Conservation (phyloP, 352 stramenopile genomes). For the Phytophthora niederhauseri region DNA sequence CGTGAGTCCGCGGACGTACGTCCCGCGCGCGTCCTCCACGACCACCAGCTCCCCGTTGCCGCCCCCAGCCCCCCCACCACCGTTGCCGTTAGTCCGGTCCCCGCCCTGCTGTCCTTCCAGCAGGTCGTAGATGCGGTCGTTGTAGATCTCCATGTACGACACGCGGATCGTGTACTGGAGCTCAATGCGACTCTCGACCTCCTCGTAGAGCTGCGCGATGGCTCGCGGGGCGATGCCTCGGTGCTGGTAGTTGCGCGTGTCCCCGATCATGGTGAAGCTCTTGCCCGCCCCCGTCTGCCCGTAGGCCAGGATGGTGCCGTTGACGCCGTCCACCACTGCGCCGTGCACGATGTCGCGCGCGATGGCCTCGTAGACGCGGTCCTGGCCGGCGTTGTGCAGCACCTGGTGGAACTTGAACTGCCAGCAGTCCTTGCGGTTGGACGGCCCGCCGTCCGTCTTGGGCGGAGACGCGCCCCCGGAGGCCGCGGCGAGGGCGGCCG, state of each 20-base stretch:
- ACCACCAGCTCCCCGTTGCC: slow-evolving; percentile 74
- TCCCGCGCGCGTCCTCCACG: slow-evolving; percentile 81
- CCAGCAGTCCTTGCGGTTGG: slow-evolving; percentile 84
- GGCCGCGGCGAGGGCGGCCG: slow-evolving; percentile 14
- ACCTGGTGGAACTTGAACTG: slow-evolving; percentile 94
- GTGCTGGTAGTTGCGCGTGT: slow-evolving; percentile 92
- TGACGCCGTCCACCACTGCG: slow-evolving; percentile 88
- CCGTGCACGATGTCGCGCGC: slow-evolving; percentile 90
- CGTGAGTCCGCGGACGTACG: slow-evolving; percentile 89
- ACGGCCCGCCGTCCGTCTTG: slow-evolving; percentile 42
- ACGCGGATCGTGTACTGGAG: slow-evolving; percentile 86
- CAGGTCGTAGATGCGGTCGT: slow-evolving; percentile 95
- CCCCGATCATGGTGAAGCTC: slow-evolving; percentile 93
- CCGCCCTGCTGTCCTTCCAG: slow-evolving; percentile 47
- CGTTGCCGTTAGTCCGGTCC: slow-evolving; percentile 3
- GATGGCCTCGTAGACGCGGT: slow-evolving; percentile 92
- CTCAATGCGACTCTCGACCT: slow-evolving; percentile 91
- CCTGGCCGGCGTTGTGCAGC: slow-evolving; percentile 91
- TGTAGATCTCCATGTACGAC: slow-evolving; percentile 98
- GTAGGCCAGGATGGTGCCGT: slow-evolving; percentile 90
- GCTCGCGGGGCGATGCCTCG: slow-evolving; percentile 88
- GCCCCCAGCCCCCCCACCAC: slow-evolving; percentile 5
- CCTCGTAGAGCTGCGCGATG: slow-evolving; percentile 90
- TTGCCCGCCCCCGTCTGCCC: slow-evolving; percentile 91
- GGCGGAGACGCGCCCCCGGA: slow-evolving; percentile 31